A percentile compares a stretch with the other conserved stretches of the same genome.
Evolutionary conservation across 768 basidiomycete species (phyloP).

Genomic region (Suillus hirtellus): DNA sequence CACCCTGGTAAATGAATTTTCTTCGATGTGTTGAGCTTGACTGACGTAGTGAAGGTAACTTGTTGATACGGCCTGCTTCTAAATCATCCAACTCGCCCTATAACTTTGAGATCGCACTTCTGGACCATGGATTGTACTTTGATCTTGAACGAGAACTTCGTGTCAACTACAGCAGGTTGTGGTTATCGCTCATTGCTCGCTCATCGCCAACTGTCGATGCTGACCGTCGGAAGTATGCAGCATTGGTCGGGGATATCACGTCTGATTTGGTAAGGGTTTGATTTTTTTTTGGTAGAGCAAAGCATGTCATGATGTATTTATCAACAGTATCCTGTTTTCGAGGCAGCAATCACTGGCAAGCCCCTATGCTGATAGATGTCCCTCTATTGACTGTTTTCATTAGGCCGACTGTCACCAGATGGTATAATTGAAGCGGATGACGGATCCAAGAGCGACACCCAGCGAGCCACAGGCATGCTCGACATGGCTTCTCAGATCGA

Average conservation of each 20-base stretch:
- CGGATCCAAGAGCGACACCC: slow-evolving; percentile 37
- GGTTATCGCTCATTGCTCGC: slow-evolving; percentile 83
- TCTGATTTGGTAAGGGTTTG: slow-evolving; percentile 68
- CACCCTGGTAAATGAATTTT: slow-evolving; percentile 61
- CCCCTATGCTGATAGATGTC: not conserved
- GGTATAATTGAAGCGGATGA: slow-evolving; percentile 52
- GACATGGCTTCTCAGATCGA: slow-evolving; percentile 71
- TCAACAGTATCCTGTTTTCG: slow-evolving; percentile 85
- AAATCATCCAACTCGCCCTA: slow-evolving; percentile 69
- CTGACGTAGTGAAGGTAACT: slow-evolving; percentile 58
- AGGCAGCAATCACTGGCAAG: slow-evolving; percentile 86
- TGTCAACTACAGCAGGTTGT: slow-evolving; percentile 83
- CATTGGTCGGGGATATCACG: slow-evolving; percentile 87
- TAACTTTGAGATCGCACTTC: slow-evolving; percentile 93
- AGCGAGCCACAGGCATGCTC: slow-evolving; percentile 74
- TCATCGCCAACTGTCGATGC: slow-evolving; percentile 62
- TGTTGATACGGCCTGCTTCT: slow-evolving; percentile 81
- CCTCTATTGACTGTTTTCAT: slow-evolving; percentile 1
- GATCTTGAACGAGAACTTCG: slow-evolving; percentile 81
- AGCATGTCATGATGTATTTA: slow-evolving; percentile 9
- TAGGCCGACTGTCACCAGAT: slow-evolving; percentile 68
- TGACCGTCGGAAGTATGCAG: slow-evolving; percentile 84
- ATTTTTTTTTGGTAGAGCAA: not conserved
- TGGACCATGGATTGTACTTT: slow-evolving; percentile 95
- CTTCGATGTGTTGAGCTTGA: not conserved